Base-by-base conservation (phyloP, 2,329 filamentous ascomycete genomes). In the Claviceps cyperi region DNA sequence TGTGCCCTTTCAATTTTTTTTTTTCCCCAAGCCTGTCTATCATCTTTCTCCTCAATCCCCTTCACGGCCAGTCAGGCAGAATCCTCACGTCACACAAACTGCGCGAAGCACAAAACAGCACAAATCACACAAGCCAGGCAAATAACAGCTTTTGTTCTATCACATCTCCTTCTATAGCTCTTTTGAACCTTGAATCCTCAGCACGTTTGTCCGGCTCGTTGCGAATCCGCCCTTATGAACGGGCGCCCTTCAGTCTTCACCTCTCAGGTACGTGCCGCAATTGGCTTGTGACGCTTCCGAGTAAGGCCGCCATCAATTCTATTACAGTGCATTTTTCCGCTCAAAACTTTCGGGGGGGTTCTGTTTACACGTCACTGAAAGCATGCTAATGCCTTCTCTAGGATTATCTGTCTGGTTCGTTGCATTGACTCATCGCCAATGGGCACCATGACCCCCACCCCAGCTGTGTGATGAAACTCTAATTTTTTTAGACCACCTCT, bases 221-320 rank as follows among this genome's bases (percentile, higher is more conserved):
- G 50, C 41, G 50, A 69, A 75, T 69, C 75, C 75, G 83, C 81
- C 76, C 82, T 83, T 84, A 89, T 89, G 84, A 84, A 82, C 83
- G 83, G 83, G 76, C 82, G 83, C 78, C 76, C 78, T 72, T 87
- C 85, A 70, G 78, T 83, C 69, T 90, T 88, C 76, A 90, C 85
- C 73, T 90, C 84, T 72, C 85, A 90, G 81, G 84, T 87, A 83
- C 55, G 57, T 52, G 43, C 49, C 45, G 75, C 45, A 43, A 48
- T 44, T 43, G 43, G 43, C 39, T 38, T 40, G 21, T 32, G 28
- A 32, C 24, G 38, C 39, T 43, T 48, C 24, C 22, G 46, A 47
- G 46, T 37, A 37, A 22, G 9, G 22, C 21, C 17, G 5, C n/a
- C 22, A 2, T 24, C 36, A n/a, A 15, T 5, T 13, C 14, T 8